Evolutionary conservation across 2,329 filamentous ascomycete genomes (phyloP).

Genomic region (Fusarium devonianum): DNA sequence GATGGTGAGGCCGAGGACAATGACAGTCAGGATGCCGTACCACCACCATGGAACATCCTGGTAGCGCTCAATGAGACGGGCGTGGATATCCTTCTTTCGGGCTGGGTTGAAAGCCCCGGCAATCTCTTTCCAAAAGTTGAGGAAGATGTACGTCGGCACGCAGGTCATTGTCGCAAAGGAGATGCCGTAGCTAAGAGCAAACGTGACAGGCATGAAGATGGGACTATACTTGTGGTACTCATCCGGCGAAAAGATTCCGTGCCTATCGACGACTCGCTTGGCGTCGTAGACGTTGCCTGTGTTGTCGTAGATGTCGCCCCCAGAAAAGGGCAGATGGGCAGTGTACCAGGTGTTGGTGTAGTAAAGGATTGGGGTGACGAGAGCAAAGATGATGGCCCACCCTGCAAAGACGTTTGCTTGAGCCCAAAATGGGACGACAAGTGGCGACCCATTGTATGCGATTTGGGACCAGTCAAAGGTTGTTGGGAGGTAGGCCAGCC

Average conservation of each 20-base stretch:
- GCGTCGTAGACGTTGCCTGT: conserved; percentile 21
- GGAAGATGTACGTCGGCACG: conserved; percentile 21
- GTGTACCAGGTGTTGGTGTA: conserved; percentile 3
- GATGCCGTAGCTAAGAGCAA: conserved; percentile 2
- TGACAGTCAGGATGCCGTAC: conserved; percentile 44
- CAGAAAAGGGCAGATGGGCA: conserved; percentile 21
- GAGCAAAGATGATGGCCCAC: conserved; percentile 16
- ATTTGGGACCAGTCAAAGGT: conserved; percentile 28
- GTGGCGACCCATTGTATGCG: conserved; percentile 22
- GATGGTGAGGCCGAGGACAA: conserved; percentile 45
- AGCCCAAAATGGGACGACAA: conserved; percentile 24
- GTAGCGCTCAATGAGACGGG: conserved; percentile 44
- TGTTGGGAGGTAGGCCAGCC: conserved; percentile 15
- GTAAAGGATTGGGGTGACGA: conserved; percentile 21
- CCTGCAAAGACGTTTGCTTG: conserved; percentile 26
- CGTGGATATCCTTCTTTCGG: conserved; percentile 47
- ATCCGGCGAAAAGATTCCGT: conserved; percentile 12
- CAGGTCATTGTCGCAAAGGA: conserved; percentile 26
- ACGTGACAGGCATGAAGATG: conserved; percentile 22
- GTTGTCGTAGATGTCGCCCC: conserved; percentile 23
- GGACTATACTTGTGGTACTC: conserved; percentile 23
- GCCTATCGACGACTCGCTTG: conserved; percentile 18
- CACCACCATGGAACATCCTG: conserved; percentile 48
- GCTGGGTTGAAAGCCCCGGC: conserved; percentile 11
- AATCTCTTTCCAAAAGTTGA: conserved; percentile 20